phyloP scores from a whole-genome alignment of 2,329 filamentous ascomycete genomes.

The Aspergillus ibericus region DNA sequence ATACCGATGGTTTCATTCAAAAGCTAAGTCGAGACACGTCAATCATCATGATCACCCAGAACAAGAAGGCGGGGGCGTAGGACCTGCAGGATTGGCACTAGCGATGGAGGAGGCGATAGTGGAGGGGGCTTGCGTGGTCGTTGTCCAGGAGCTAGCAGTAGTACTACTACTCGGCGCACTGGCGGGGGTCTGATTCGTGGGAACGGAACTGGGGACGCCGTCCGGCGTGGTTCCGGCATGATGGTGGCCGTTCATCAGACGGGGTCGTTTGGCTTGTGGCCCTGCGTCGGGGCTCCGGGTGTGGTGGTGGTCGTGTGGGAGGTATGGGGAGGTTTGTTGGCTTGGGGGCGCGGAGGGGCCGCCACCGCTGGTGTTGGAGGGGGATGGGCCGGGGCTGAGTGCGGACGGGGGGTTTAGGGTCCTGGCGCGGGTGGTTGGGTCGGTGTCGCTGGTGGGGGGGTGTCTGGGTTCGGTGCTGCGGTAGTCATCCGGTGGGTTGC shows the following conservation, averaged over 20 bases:
- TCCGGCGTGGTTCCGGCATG: conserved; percentile 8
- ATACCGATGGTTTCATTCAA: neutral
- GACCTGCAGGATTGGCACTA: neutral
- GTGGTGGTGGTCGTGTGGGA: conserved; percentile 28
- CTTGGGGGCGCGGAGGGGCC: conserved; percentile 26
- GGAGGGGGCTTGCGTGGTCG: conserved; percentile 23
- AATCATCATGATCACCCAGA: neutral
- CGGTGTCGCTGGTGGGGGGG: conserved; percentile 11
- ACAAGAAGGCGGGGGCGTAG: conserved; percentile 2
- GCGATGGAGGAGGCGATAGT: conserved; percentile 25
- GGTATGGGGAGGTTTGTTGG: conserved; percentile 34
- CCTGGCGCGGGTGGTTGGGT: conserved; percentile 13
- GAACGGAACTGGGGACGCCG: conserved; percentile 1
- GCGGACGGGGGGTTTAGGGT: conserved; percentile 18
- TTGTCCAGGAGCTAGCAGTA: conserved; percentile 24
- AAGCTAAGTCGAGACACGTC: neutral
- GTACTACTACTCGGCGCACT: conserved; percentile 20
- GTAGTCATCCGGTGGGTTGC: conserved; percentile 20
- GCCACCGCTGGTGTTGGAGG: conserved; percentile 15
- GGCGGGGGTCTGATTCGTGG: conserved; percentile 18
- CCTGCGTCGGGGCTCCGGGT: conserved; percentile 21
- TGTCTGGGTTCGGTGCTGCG: conserved; percentile 10
- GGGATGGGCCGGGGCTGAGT: conserved; percentile 29
- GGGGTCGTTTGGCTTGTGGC: conserved; percentile 35
- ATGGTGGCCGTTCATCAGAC: conserved; percentile 36